Conservation (phyloP, 352 stramenopile genomes). For the Pythium insidiosum region DNA sequence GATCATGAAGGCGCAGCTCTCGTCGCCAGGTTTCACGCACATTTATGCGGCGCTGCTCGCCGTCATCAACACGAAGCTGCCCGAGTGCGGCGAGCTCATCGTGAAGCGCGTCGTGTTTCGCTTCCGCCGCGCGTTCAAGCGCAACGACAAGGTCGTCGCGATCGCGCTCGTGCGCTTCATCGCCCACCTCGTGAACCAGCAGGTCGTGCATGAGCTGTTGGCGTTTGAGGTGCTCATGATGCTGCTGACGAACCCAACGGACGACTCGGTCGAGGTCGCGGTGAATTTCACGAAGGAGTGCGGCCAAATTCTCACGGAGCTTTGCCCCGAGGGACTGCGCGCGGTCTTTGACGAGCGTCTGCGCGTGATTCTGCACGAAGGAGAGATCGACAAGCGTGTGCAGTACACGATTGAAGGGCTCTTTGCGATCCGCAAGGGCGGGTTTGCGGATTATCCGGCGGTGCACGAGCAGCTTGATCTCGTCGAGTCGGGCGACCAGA, state of each 20-base stretch:
- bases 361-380: constrained; percentile 96
- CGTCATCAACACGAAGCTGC: constrained; percentile 99
- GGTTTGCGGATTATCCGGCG: constrained; percentile 93
- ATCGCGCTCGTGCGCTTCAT: constrained; percentile 96
- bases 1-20: constrained; percentile 95
- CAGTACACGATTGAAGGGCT: constrained; percentile 98
- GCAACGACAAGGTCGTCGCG: constrained; percentile 94
- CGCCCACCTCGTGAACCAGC: constrained; percentile 98
- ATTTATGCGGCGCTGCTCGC: constrained; percentile 96
- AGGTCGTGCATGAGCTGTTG: constrained; percentile 96
- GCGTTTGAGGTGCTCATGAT: constrained; percentile 96
- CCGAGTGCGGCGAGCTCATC: constrained; percentile 95
- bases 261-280: constrained; percentile 98
- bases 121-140: constrained; percentile 95
- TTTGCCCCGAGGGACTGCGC: constrained; percentile 87
- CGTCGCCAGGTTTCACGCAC: constrained; percentile 94
- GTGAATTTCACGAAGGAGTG: constrained; percentile 97
- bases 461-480: constrained; percentile 95
- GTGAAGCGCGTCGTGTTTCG: constrained; percentile 91
- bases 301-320: constrained; percentile 82
- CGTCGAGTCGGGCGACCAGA: constrained; percentile 98
- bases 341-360: constrained; percentile 98
- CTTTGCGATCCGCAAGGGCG: constrained; percentile 94
- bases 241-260: constrained; percentile 95
- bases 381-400: constrained; percentile 94